phyloP scores from a whole-genome alignment of 148 eudicot species.

The Salicornia ramosissima region DNA sequence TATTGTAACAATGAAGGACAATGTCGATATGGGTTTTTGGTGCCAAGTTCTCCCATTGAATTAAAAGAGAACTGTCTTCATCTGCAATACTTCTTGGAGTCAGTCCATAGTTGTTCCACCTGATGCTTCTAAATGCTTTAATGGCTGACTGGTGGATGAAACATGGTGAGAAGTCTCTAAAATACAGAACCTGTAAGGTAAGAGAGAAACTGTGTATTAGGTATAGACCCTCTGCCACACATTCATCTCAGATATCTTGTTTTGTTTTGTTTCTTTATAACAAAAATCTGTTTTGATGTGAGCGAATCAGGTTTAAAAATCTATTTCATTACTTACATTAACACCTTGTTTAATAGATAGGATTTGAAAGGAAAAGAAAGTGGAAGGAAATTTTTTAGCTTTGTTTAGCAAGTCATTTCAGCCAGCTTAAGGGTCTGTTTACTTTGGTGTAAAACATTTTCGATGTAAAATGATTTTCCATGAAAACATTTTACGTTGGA shows the following conservation, averaged over 20 bases:
- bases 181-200: conserved; percentile 58
- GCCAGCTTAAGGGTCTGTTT: too few species aligned
- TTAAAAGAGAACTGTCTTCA: conserved; percentile 45
- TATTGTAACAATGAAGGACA: conserved; percentile 60
- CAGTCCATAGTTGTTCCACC: conserved; percentile 77
- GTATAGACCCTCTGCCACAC: background rate
- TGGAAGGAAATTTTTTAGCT: too few species aligned
- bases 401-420: too few species aligned
- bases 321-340: background rate
- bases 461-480: too few species aligned
- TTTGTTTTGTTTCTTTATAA: too few species aligned
- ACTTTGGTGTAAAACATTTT: too few species aligned
- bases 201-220: conserved; percentile 14
- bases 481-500: too few species aligned
- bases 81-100: conserved; percentile 40
- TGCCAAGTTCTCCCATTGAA: conserved; percentile 87
- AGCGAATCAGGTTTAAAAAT: background rate
- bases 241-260: background rate
- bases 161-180: conserved; percentile 68
- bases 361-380: too few species aligned
- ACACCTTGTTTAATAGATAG: too few species aligned
- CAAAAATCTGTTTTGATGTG: too few species aligned
- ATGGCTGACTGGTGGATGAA: conserved; percentile 46
- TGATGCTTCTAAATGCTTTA: conserved; percentile 59
- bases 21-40: conserved; percentile 51